phyloP scores from a whole-genome alignment of 768 basidiomycete species.

The Rossbeevera mucosa region DNA sequence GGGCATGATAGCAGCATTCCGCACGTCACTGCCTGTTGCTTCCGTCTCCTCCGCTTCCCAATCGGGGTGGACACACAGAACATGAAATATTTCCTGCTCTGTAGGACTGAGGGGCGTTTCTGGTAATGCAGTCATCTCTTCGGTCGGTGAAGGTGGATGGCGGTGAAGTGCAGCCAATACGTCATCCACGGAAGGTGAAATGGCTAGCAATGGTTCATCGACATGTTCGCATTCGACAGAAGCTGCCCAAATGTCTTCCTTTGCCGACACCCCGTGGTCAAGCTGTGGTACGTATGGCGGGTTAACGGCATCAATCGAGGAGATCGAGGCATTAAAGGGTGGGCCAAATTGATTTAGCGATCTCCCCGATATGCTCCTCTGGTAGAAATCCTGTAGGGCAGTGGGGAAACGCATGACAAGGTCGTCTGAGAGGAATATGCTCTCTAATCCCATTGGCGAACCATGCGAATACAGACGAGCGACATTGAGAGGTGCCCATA shows the following conservation, averaged over 20 bases:
- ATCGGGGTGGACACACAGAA: slow-evolving; percentile 56
- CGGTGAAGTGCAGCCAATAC: slow-evolving; percentile 27
- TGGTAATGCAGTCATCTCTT: slow-evolving; percentile 6
- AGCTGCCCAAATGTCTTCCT: slow-evolving; percentile 19
- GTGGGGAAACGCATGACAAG: slow-evolving; percentile 61
- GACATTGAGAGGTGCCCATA: slow-evolving; percentile 64
- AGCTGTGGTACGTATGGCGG: slow-evolving; percentile 1
- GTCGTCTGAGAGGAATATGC: slow-evolving; percentile 57
- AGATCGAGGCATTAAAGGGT: slow-evolving; percentile 48
- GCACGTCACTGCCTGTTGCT: slow-evolving; percentile 7
- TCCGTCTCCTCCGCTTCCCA: slow-evolving; percentile 40
- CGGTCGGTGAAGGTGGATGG: slow-evolving; percentile 10
- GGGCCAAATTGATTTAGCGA: slow-evolving; percentile 58
- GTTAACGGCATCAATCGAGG: slow-evolving; percentile 1
- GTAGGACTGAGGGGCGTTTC: slow-evolving; percentile 58
- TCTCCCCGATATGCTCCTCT: slow-evolving; percentile 43
- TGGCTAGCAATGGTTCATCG: slow-evolving; percentile 21
- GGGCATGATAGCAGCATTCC: slow-evolving; percentile 3
- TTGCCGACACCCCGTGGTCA: slow-evolving; percentile 2
- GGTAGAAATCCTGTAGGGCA: slow-evolving; percentile 55
- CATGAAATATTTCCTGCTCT: slow-evolving; percentile 68
- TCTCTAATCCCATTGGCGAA: slow-evolving; percentile 34
- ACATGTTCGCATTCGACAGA: slow-evolving; percentile 17
- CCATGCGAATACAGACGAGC: slow-evolving; percentile 41
- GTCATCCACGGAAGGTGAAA: slow-evolving; percentile 28